Base-by-base conservation (phyloP, 1,139 yeast genomes). In the Yamadazyma sp. region DNA sequence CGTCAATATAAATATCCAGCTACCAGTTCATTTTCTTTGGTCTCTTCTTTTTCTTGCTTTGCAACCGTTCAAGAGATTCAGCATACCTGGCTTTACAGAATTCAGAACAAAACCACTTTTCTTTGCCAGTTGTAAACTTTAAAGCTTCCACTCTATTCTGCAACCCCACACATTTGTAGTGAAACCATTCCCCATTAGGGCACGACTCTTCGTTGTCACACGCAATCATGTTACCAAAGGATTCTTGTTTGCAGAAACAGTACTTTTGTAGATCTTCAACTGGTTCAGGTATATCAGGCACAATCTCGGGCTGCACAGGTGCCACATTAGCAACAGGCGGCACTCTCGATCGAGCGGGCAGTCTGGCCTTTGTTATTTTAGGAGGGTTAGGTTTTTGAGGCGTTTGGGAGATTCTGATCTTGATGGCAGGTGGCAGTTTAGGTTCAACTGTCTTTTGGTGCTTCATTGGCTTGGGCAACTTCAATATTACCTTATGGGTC, bases 111-210 rank as follows among this genome's bases (percentile, higher is more conserved):
- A 53, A 71, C 77, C 77, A 71, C 43, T 60, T 62, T 20, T 55
- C 50, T 36, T 61, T 61, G 2, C 72, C 71, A 4, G 64, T 57
- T 13, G 70, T 52, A 40, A 52, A 68, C 46, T 65, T 64, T 35
- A 64, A 45, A 2, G 73, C 74, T 20, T 67, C 73, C 1, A 66
- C 74, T 35, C 67, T 46, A 40, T 62, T 68, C 26, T 62, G 51
- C 27, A 70, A 53, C 2, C 75, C 75, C 23, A 71, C 76, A 48
- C 77, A 71, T 44, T 70, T 70, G 50, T 70, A 71, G 44, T 71
- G 77, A 38, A 71, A 71, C 77, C 77, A 71, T 37, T 69, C 76
- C 2, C 77, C 77, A 44, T 70, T 70, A 14, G 69, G 67, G 50
- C 77, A 71, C 4, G 61, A 50, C 1, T 47, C 52, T 38, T 59